Conservation (phyloP, 805 yeast genomes). For the Saccharomycopsis oosterbeekiorum region DNA sequence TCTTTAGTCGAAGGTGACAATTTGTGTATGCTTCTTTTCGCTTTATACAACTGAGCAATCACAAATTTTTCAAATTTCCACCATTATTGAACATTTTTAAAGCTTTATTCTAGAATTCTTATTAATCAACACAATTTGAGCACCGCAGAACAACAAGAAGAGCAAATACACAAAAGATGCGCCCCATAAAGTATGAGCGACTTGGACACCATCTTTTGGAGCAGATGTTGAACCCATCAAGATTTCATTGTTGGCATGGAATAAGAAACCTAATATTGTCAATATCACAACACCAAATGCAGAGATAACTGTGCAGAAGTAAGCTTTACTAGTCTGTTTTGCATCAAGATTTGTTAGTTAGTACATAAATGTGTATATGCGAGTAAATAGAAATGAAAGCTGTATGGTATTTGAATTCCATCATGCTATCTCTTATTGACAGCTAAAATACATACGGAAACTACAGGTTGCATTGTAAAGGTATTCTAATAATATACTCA, state of each 20-base stretch:
- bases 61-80: too few relatives aligned
- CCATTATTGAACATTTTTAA: slow-evolving; percentile 13
- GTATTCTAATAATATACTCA: too few relatives aligned
- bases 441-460: too few relatives aligned
- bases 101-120: slow-evolving; percentile 59
- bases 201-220: slow-evolving; percentile 92
- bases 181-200: slow-evolving; percentile 80
- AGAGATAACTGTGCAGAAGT: slow-evolving; percentile 90
- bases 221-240: slow-evolving; percentile 87
- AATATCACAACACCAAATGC: slow-evolving; percentile 87
- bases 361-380: not conserved
- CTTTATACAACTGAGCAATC: too few relatives aligned
- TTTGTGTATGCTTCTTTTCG: too few relatives aligned
- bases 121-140: slow-evolving; percentile 57
- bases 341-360: not conserved
- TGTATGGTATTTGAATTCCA: not conserved
- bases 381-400: not conserved
- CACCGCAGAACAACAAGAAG: slow-evolving; percentile 85
- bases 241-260: slow-evolving; percentile 73
- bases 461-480: too few relatives aligned
- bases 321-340: slow-evolving; percentile 67
- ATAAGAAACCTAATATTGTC: slow-evolving; percentile 73
- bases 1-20: too few relatives aligned
- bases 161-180: slow-evolving; percentile 77
- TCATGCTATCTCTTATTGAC: too few relatives aligned